Percentiles rank a stretch among this genome's conserved stretches.
phyloP scores from a whole-genome alignment of 1,284 basidiomycete species.

The Papiliotrema nemorosa region DNA sequence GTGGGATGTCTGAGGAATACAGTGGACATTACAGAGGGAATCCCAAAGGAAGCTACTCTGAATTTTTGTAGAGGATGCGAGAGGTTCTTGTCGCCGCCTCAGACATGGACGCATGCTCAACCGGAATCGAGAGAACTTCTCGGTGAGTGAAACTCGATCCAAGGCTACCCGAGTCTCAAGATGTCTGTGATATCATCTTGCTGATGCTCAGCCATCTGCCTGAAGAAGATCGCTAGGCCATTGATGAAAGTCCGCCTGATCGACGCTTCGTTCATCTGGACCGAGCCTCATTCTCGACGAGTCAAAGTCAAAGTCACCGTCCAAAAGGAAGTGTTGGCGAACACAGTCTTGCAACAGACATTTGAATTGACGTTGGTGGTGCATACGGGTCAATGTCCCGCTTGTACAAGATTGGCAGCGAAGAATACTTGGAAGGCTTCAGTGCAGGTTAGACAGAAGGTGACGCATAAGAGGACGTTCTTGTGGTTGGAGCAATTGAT shows the following conservation, averaged over 20 bases:
- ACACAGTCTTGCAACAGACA: constrained; percentile 93
- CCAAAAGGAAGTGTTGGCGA: constrained; percentile 95
- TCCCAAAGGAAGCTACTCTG: constrained; percentile 93
- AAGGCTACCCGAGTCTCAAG: no score
- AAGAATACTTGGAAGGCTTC: constrained; percentile 99
- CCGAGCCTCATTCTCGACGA: constrained; percentile 94
- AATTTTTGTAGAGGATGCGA: constrained; percentile 96
- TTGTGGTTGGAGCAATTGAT: constrained; percentile 97
- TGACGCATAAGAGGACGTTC: constrained; percentile 96
- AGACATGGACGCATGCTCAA: constrained; percentile 77
- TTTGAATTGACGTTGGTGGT: constrained; percentile 97
- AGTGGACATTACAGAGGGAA: constrained; percentile 96
- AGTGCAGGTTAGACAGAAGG: constrained; percentile 97
- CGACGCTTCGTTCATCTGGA: constrained; percentile 98
- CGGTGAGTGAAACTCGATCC: constrained; percentile 45
- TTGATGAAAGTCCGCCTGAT: constrained; percentile 91
- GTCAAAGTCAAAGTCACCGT: constrained; percentile 92
- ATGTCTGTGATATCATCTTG: no score
- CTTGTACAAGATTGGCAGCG: constrained; percentile 88
- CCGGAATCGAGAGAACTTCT: constrained; percentile 92
- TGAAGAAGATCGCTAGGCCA: constrained; percentile 87
- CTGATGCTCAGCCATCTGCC: constrained; percentile 61
- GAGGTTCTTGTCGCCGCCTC: constrained; percentile 87
- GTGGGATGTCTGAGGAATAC: constrained; percentile 52
- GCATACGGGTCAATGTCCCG: constrained; percentile 91